phyloP scores from a whole-genome alignment of 1,284 basidiomycete species.

The Omphalotus olearius region DNA sequence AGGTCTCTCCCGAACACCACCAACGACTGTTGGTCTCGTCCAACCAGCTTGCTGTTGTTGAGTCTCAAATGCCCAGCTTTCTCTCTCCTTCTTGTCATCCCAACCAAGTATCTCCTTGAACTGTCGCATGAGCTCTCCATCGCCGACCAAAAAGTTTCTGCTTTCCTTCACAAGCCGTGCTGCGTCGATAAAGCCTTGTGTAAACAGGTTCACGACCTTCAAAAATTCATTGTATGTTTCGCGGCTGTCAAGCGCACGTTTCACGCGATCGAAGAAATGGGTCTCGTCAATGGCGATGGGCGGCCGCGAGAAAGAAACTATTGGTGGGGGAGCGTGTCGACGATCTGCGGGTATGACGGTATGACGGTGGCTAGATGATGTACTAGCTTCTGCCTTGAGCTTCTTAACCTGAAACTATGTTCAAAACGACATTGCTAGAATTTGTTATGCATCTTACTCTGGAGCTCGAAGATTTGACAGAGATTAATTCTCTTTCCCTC shows the following conservation, averaged over 20 bases:
- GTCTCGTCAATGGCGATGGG: conserved; percentile 57
- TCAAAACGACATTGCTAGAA: conserved; percentile 8
- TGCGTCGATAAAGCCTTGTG: conserved; percentile 90
- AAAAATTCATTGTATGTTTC: conserved; percentile 95
- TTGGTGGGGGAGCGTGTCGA: conserved; percentile 22
- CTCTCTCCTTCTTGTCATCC: conserved; percentile 66
- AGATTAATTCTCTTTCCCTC: conserved; percentile 9
- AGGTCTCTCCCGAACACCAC: conserved; percentile 38
- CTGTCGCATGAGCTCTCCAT: conserved; percentile 76
- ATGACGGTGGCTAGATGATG: too few relatives aligned
- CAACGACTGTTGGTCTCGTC: conserved; percentile 37
- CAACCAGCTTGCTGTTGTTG: conserved; percentile 29
- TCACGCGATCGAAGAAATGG: conserved; percentile 93
- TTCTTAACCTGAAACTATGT: conserved; percentile 26
- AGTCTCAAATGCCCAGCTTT: conserved; percentile 38
- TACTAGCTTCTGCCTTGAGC: conserved; percentile 25
- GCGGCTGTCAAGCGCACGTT: conserved; percentile 82
- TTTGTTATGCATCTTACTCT: conserved; percentile 16
- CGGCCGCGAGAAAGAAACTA: conserved; percentile 26
- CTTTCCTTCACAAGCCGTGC: conserved; percentile 73
- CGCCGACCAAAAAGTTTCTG: conserved; percentile 59
- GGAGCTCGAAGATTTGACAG: conserved; percentile 8
- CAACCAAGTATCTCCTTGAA: conserved; percentile 93
- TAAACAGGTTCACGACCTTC: conserved; percentile 93
- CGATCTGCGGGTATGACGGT: conserved; percentile 19